Evolutionary conservation across 2,329 filamentous ascomycete species (phyloP).

Genomic region (Grosmannia clavigera): DNA sequence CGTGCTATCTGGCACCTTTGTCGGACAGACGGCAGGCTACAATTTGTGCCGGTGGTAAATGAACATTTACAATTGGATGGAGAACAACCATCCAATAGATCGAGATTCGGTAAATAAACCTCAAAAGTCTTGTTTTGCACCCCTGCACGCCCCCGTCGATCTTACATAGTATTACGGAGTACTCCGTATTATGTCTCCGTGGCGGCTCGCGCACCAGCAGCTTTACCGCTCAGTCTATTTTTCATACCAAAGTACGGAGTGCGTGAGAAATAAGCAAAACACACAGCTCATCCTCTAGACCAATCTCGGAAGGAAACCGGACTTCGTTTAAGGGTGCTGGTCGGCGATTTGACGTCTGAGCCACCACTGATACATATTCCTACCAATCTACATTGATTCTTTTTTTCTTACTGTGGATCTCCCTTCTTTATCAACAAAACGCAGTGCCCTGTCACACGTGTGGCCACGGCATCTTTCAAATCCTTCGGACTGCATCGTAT

Average conservation of each 20-base stretch:
- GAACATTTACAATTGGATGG: no score
- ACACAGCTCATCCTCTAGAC: background rate
- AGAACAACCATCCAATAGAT: no score
- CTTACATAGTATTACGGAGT: no score
- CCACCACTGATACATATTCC: background rate
- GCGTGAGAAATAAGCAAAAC: background rate
- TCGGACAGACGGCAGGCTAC: no score
- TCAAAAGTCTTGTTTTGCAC: background rate
- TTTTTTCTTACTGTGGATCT: background rate
- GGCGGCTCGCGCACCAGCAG: background rate
- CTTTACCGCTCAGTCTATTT: background rate
- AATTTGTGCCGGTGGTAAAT: no score
- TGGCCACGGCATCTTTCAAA: background rate
- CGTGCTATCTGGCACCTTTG: no score
- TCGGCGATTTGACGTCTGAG: background rate
- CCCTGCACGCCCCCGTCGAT: background rate
- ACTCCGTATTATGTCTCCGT: background rate
- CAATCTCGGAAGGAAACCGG: background rate
- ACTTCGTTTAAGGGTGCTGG: background rate
- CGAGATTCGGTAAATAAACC: no score
- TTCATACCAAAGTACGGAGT: background rate
- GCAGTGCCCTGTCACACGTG: background rate
- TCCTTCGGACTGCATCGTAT: background rate
- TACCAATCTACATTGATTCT: no score
- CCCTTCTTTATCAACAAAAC: background rate